A percentile compares a stretch with the other conserved stretches of the same genome.
phyloP scores from a whole-genome alignment of 148 eudicot species.

The Selenicereus undatus region DNA sequence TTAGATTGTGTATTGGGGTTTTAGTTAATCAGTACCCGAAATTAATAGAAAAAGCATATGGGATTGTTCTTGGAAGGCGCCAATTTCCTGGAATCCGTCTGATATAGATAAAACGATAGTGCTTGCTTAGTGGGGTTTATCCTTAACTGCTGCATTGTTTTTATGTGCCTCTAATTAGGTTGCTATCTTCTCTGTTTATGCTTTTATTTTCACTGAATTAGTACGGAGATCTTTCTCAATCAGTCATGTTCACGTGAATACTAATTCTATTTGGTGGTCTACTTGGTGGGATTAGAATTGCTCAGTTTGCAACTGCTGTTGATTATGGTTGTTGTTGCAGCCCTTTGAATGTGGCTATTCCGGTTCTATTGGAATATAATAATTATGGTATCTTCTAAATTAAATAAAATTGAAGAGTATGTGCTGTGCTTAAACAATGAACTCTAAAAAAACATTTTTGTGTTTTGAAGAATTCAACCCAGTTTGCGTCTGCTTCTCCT shows the following conservation, averaged over 20 bases:
- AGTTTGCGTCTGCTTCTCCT: background rate
- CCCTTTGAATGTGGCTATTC: background rate
- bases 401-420: background rate
- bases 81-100: background rate
- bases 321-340: background rate
- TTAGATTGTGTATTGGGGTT: background rate
- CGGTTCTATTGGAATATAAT: background rate
- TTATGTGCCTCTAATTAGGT: background rate
- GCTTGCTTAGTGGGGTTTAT: background rate
- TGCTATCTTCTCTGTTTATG: background rate
- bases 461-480: background rate
- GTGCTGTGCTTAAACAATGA: background rate
- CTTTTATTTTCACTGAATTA: conserved; percentile 3
- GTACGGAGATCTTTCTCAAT: background rate
- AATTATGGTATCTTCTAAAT: background rate
- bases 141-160: background rate
- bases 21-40: background rate
- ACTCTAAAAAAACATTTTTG: background rate
- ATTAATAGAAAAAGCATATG: background rate
- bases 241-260: background rate
- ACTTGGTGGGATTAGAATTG: background rate
- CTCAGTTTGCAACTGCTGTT: background rate
- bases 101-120: background rate
- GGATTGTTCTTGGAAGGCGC: background rate
- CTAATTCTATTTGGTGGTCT: background rate